Percentiles rank a stretch among this genome's conserved stretches.
These are phyloP conservation scores for Fusarium penzigii DNA, from an alignment of 2,329 filamentous ascomycete species.

Conservation along the genomic window DNA sequence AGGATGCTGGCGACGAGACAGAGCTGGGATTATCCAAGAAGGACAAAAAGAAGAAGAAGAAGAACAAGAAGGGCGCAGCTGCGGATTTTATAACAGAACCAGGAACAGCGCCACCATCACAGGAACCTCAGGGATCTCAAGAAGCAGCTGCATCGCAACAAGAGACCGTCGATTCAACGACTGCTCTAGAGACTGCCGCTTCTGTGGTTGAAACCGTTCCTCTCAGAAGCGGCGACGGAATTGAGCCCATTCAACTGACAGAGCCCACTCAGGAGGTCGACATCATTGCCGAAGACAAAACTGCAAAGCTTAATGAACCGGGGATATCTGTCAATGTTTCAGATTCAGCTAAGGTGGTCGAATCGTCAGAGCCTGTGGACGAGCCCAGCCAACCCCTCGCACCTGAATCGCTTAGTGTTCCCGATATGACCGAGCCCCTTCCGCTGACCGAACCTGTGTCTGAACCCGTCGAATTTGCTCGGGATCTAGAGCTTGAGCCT, in stretches of 20 bases:
- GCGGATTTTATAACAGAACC: constrained; percentile 6
- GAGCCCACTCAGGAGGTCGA: not conserved
- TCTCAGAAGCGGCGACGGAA: not conserved
- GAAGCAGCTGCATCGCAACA: not conserved
- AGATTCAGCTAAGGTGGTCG: not conserved
- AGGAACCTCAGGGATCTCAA: constrained; percentile 12
- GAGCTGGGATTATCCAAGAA: constrained; percentile 18
- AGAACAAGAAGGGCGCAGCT: constrained; percentile 10
- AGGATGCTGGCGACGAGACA: constrained; percentile 8
- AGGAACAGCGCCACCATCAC: not conserved
- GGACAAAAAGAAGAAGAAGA: constrained; percentile 32
- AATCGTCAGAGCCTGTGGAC: not conserved
- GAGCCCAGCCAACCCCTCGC: not conserved
- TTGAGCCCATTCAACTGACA: constrained; percentile 6
- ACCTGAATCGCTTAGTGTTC: not conserved
- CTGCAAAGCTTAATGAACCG: not conserved
- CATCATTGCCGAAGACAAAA: not conserved
- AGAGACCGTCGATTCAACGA: not conserved
- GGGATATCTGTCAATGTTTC: not conserved
- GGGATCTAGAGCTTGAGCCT: not conserved
- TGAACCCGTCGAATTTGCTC: not conserved
- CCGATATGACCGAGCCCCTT: not conserved
- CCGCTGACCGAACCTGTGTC: not conserved
- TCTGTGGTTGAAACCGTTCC: not conserved
- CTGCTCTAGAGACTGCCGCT: not conserved